Percentiles rank a stretch among this genome's conserved stretches.
Evolutionary conservation across 352 stramenopile genomes (phyloP).

Genomic region (Globisporangium alternatum): DNA sequence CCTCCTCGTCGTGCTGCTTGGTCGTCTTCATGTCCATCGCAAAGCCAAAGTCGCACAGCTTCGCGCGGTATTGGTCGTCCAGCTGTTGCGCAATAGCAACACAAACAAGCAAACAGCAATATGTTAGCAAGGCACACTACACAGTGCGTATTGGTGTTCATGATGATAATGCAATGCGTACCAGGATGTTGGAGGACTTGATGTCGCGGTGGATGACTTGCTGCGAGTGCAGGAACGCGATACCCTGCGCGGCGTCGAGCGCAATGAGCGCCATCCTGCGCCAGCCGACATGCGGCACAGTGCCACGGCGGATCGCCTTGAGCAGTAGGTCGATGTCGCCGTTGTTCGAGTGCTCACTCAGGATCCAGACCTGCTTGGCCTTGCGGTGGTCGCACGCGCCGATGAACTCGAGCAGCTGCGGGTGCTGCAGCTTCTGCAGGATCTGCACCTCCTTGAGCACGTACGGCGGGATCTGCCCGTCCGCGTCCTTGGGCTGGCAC

Average conservation of each 20-base stretch:
- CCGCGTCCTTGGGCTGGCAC: slow-evolving; percentile 76
- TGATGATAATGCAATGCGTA: slow-evolving; percentile 6
- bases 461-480: slow-evolving; percentile 67
- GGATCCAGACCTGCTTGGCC: slow-evolving; percentile 77
- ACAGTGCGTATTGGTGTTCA: neutral
- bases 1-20: slow-evolving; percentile 19
- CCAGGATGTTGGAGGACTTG: slow-evolving; percentile 87
- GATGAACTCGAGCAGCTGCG: slow-evolving; percentile 73
- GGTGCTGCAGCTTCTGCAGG: slow-evolving; percentile 59
- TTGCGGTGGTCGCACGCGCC: slow-evolving; percentile 67
- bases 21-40: slow-evolving; percentile 61
- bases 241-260: slow-evolving; percentile 82
- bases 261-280: slow-evolving; percentile 57
- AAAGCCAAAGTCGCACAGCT: slow-evolving; percentile 87
- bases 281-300: slow-evolving; percentile 58
- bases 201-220: slow-evolving; percentile 84
- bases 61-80: slow-evolving; percentile 62
- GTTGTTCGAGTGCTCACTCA: slow-evolving; percentile 78
- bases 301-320: slow-evolving; percentile 46
- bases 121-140: too few species aligned
- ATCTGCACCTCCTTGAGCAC: slow-evolving; percentile 79
- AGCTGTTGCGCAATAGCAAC: slow-evolving; percentile 23
- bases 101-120: neutral
- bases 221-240: slow-evolving; percentile 94
- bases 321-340: slow-evolving; percentile 74